Percentiles rank a stretch among this genome's conserved stretches.
Evolutionary conservation across 2,329 filamentous ascomycete genomes (phyloP).

Genomic region (Pseudopyricularia cyperi): DNA sequence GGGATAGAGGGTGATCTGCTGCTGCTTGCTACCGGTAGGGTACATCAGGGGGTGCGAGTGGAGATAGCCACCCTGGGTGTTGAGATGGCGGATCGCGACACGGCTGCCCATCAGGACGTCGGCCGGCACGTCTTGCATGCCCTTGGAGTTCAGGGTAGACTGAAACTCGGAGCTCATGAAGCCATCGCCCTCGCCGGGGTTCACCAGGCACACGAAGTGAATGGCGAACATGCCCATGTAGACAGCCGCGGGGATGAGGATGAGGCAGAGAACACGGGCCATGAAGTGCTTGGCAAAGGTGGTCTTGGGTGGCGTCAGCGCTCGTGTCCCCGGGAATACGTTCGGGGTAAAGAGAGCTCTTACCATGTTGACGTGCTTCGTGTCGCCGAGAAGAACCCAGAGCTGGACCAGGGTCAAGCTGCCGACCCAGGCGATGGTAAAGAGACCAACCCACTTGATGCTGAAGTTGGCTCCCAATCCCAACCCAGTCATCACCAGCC

Average conservation of each 20-base stretch:
- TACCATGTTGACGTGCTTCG: slow-evolving; percentile 68
- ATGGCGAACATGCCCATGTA: slow-evolving; percentile 97
- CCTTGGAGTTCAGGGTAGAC: slow-evolving; percentile 89
- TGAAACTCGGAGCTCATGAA: slow-evolving; percentile 99
- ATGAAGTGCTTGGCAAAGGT: slow-evolving; percentile 90
- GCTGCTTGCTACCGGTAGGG: slow-evolving; percentile 91
- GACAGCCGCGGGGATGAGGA: slow-evolving; percentile 76
- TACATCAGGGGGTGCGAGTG: slow-evolving; percentile 98
- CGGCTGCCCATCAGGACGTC: slow-evolving; percentile 85
- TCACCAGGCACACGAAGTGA: slow-evolving; percentile 84
- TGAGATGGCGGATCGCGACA: slow-evolving; percentile 79
- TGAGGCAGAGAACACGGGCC: slow-evolving; percentile 79
- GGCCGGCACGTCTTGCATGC: slow-evolving; percentile 87
- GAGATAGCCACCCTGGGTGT: slow-evolving; percentile 94
- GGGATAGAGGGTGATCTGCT: slow-evolving; percentile 95
- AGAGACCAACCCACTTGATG: slow-evolving; percentile 98
- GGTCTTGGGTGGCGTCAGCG: slow-evolving; percentile 31
- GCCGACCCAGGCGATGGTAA: slow-evolving; percentile 98
- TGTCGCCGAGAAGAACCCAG: slow-evolving; percentile 88
- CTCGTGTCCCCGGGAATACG: not conserved
- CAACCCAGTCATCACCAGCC: slow-evolving; percentile 76
- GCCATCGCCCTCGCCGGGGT: slow-evolving; percentile 92
- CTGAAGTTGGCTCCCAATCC: slow-evolving; percentile 82
- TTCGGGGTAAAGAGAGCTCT: slow-evolving; percentile 12
- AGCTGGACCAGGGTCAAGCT: slow-evolving; percentile 81